phyloP scores from a whole-genome alignment of 371 early-diverging fungal genomes.

The Syncephalastrum racemosum region DNA sequence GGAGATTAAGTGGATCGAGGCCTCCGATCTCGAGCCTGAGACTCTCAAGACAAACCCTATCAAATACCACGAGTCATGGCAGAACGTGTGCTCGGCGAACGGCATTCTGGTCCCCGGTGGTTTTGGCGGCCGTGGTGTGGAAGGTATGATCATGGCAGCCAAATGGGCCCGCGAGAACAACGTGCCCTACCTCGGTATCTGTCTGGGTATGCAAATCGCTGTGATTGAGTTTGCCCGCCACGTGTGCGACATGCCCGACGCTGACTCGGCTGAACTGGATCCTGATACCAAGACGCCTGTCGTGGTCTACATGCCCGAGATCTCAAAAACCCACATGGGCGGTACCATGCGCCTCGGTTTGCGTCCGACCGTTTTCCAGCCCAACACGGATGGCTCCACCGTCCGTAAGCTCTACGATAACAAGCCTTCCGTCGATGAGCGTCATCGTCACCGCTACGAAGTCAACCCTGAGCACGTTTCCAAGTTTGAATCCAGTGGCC shows the following conservation, averaged over 20 bases:
- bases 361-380: constrained; percentile 83
- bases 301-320: constrained; percentile 96
- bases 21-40: constrained; percentile 83
- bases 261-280: constrained; percentile 87
- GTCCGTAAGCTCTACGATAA: constrained; percentile 73
- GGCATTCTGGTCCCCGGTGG: constrained; percentile 99
- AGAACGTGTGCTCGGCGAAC: constrained; percentile 79
- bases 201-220: constrained; percentile 98
- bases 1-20: constrained; percentile 92
- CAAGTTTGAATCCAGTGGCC: constrained; percentile 84
- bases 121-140: constrained; percentile 96
- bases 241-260: constrained; percentile 82
- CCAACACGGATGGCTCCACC: constrained; percentile 52
- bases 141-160: constrained; percentile 95
- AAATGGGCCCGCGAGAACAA: constrained; percentile 99
- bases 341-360: constrained; percentile 96
- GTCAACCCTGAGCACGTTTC: constrained; percentile 86
- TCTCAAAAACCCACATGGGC: constrained; percentile 91
- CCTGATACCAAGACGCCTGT: constrained; percentile 71
- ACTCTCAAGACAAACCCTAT: constrained; percentile 73
- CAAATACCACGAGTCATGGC: constrained; percentile 95
- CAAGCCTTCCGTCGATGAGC: constrained; percentile 74
- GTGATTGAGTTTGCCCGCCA: constrained; percentile 98
- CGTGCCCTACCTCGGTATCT: constrained; percentile 98
- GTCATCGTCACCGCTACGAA: constrained; percentile 99